These are phyloP conservation scores for Begonia peltatifolia DNA, from an alignment of 306 rosid species.

Conservation along the genomic window DNA sequence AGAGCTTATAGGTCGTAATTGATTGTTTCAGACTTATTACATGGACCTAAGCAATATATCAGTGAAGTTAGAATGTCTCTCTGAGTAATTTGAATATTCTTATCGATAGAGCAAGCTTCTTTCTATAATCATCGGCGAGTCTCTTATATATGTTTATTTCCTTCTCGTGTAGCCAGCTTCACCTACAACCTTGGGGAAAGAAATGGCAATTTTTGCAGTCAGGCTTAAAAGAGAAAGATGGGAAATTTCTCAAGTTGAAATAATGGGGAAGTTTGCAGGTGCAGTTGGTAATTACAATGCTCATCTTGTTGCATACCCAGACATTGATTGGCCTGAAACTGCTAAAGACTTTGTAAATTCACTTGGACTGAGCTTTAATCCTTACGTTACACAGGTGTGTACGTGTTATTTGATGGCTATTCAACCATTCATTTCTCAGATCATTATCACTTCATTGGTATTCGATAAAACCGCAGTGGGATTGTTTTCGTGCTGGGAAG, in stretches of 20 bases:
- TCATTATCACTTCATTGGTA: not conserved
- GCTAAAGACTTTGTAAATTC: slow-evolving; percentile 64
- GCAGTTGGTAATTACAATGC: slow-evolving; percentile 98
- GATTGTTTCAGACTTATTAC: slow-evolving; percentile 1
- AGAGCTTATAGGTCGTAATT: not conserved
- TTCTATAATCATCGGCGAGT: no score
- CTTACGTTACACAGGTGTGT: slow-evolving; percentile 65
- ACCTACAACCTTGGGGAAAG: slow-evolving; percentile 92
- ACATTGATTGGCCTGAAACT: slow-evolving; percentile 49
- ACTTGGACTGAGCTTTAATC: slow-evolving; percentile 69
- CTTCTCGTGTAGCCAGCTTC: slow-evolving; percentile 59
- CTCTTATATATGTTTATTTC: slow-evolving; percentile 1
- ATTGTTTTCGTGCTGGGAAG: no score
- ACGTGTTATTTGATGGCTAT: not conserved
- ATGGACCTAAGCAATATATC: not conserved
- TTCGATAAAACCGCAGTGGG: not conserved
- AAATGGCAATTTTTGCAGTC: slow-evolving; percentile 80
- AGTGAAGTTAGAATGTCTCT: no score
- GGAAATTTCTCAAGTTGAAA: slow-evolving; percentile 45
- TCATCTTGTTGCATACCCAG: slow-evolving; percentile 74
- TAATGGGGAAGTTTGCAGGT: slow-evolving; percentile 89
- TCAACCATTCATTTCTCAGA: not conserved
- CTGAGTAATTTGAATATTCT: no score
- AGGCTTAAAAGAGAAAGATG: slow-evolving; percentile 64
- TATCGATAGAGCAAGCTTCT: no score